A percentile compares a stretch with the other conserved stretches of the same genome.
phyloP scores from a whole-genome alignment of 345 rosid species.

The Cochlearia excelsa region DNA sequence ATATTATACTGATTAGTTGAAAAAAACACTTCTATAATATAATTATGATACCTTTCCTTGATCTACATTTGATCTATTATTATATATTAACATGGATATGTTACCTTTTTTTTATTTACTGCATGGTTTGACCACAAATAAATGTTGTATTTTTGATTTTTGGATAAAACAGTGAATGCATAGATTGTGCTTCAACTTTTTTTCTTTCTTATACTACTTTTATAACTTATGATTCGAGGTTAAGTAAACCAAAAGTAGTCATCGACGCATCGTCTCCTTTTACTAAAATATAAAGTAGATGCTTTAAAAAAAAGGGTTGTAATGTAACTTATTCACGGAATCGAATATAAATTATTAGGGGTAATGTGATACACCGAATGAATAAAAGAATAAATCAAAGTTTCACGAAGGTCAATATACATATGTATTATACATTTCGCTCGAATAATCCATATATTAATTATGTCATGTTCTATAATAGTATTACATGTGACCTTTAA shows the following conservation, averaged over 20 bases:
- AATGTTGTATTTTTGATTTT: too few species aligned
- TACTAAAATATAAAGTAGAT: background rate
- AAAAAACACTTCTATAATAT: background rate
- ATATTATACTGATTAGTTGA: background rate
- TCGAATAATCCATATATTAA: too few species aligned
- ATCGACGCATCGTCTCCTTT: background rate
- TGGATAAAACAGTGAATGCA: background rate
- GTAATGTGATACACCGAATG: background rate
- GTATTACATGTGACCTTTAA: too few species aligned
- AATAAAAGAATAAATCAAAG: slow-evolving; percentile 22
- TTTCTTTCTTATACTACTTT: too few species aligned
- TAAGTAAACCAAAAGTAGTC: background rate
- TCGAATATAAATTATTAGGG: slow-evolving; percentile 11
- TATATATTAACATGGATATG: too few species aligned
- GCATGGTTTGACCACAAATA: background rate
- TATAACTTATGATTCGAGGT: background rate
- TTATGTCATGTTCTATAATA: too few species aligned
- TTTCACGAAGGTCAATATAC: slow-evolving; percentile 20
- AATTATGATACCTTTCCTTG: background rate
- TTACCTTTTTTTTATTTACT: too few species aligned
- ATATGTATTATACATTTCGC: slow-evolving; percentile 8
- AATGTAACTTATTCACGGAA: slow-evolving; percentile 8
- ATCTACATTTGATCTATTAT: background rate
- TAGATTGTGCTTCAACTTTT: background rate
- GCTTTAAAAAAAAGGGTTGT: background rate